These are phyloP conservation scores for Lactuca saligna DNA, from an alignment of 129 eudicot genomes.

Conservation along the genomic window DNA sequence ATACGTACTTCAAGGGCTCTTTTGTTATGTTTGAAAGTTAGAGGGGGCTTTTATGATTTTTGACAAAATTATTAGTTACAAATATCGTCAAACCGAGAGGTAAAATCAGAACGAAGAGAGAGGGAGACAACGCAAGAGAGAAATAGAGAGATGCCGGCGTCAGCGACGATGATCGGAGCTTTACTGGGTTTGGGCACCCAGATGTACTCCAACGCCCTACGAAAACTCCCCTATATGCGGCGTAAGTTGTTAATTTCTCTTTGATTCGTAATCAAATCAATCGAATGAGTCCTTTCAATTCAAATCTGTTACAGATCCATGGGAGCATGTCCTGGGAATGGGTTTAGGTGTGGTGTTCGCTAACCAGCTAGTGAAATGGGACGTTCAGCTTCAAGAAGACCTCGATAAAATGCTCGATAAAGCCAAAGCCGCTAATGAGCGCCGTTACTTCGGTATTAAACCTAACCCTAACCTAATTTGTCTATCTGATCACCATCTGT, in stretches of 20 bases:
- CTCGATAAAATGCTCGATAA: constrained; percentile 86
- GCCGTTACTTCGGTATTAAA: constrained; percentile 84
- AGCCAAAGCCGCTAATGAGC: constrained; percentile 90
- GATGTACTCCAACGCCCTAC: constrained; percentile 93
- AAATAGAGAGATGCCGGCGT: constrained; percentile 61
- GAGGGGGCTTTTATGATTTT: not conserved
- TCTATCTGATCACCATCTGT: not conserved
- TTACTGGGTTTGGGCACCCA: constrained; percentile 88
- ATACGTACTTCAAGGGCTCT: not conserved
- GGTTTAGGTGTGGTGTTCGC: constrained; percentile 81
- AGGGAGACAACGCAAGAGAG: not conserved
- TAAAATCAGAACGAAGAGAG: not conserved
- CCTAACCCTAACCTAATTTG: constrained; percentile 10
- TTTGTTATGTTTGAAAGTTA: not conserved
- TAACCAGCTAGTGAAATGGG: constrained; percentile 93
- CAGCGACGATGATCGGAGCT: constrained; percentile 93
- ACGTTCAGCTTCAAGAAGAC: constrained; percentile 68
- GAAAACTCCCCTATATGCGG: constrained; percentile 98
- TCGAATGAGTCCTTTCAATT: not conserved
- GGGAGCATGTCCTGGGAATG: constrained; percentile 96
- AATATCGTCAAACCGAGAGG: not conserved
- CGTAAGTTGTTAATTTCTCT: constrained; percentile 44
- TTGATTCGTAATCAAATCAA: not conserved
- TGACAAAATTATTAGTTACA: not conserved
- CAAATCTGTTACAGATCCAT: constrained; percentile 62